Conservation (phyloP, 2,329 filamentous ascomycete species). For the Botryotinia narcissicola region DNA sequence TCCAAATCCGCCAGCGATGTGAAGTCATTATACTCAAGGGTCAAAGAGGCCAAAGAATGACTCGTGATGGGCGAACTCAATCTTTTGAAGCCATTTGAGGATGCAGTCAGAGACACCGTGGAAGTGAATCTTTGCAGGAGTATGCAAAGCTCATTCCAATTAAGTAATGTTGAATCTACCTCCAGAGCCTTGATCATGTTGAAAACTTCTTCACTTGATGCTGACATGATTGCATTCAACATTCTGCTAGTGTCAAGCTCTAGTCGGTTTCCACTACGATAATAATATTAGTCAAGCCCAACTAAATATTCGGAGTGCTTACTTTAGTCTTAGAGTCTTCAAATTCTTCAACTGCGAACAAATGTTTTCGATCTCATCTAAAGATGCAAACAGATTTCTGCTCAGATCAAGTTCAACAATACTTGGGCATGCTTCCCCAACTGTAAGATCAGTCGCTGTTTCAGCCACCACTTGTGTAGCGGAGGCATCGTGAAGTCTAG, state of each 20-base stretch:
- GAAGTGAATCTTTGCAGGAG: slow-evolving; percentile 53
- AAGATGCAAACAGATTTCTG: slow-evolving; percentile 71
- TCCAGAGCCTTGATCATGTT: slow-evolving; percentile 57
- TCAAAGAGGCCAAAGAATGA: slow-evolving; percentile 54
- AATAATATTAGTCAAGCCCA: slow-evolving; percentile 17
- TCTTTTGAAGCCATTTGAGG: slow-evolving; percentile 55
- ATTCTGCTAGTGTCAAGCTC: slow-evolving; percentile 33
- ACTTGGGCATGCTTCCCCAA: slow-evolving; percentile 57
- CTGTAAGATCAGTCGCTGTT: slow-evolving; percentile 33
- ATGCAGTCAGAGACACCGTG: slow-evolving; percentile 51
- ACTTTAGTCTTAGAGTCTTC: slow-evolving; percentile 69
- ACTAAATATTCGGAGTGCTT: slow-evolving; percentile 37
- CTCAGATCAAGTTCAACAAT: slow-evolving; percentile 82
- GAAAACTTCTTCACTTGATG: slow-evolving; percentile 45
- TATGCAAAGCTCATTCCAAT: slow-evolving; percentile 61
- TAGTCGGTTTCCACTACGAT: slow-evolving; percentile 70
- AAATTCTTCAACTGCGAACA: slow-evolving; percentile 68
- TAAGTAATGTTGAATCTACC: slow-evolving; percentile 64
- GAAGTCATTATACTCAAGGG: slow-evolving; percentile 72
- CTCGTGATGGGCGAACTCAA: slow-evolving; percentile 45
- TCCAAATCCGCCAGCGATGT: slow-evolving; percentile 55
- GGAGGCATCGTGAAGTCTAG: not conserved
- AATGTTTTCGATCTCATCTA: slow-evolving; percentile 66
- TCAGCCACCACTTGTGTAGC: not conserved
- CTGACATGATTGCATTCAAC: not conserved